Conservation (phyloP, 2,329 filamentous ascomycete species). For the Fonsecaea monophora region DNA sequence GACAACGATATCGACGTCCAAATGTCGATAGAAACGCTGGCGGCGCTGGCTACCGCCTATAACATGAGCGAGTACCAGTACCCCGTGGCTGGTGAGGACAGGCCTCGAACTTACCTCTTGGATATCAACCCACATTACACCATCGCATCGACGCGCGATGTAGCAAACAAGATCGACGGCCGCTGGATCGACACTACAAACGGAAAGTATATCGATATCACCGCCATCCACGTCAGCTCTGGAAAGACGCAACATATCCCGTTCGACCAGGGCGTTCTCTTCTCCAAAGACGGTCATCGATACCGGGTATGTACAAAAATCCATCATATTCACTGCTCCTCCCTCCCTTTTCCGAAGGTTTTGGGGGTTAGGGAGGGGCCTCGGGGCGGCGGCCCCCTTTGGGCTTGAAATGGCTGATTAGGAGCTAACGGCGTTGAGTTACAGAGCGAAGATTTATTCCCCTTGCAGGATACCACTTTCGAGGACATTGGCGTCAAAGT, state of each 20-base stretch:
- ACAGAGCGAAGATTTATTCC: conserved; percentile 21
- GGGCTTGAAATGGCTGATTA: too few relatives aligned
- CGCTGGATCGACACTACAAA: conserved; percentile 34
- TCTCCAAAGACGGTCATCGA: conserved; percentile 26
- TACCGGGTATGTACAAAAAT: conserved; percentile 14
- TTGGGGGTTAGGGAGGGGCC: too few relatives aligned
- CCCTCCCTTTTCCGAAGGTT: too few relatives aligned
- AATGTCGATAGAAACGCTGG: conserved; percentile 21
- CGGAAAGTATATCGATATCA: conserved; percentile 33
- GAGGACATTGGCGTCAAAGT: conserved; percentile 26
- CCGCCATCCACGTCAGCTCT: conserved; percentile 24
- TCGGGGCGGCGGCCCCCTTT: too few relatives aligned
- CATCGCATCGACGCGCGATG: conserved; percentile 22
- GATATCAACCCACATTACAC: conserved; percentile 32
- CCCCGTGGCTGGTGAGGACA: conserved; percentile 3
- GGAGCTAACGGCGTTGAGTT: not conserved
- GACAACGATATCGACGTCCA: conserved; percentile 34
- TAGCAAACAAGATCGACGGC: conserved; percentile 32
- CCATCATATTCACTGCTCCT: not conserved
- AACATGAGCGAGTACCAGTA: conserved; percentile 30
- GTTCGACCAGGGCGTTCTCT: conserved; percentile 12
- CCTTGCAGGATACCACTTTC: conserved; percentile 12
- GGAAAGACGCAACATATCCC: conserved; percentile 4
- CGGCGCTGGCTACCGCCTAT: not conserved
- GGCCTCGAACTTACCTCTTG: conserved; percentile 24